phyloP scores from a whole-genome alignment of 2,329 filamentous ascomycete species.

The Alternaria angustiovoidea region DNA sequence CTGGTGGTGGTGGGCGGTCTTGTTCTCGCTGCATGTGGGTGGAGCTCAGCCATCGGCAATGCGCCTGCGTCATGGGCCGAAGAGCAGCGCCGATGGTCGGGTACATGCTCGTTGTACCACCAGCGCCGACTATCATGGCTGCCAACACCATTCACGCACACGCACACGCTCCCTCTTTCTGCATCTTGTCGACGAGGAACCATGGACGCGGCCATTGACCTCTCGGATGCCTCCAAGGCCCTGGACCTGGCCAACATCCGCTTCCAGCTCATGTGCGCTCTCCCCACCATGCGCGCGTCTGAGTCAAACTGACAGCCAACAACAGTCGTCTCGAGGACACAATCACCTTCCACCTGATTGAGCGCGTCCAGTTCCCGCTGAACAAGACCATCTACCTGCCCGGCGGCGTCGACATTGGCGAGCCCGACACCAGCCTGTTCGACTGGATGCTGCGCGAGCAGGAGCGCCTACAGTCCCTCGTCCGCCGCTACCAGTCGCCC shows the following conservation, averaged over 20 bases:
- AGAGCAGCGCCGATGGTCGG: conserved; percentile 22
- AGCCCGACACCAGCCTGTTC: conserved; percentile 78
- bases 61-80: conserved; percentile 34
- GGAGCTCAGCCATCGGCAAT: conserved; percentile 19
- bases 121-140: conserved; percentile 14
- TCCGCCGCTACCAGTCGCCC: conserved; percentile 93
- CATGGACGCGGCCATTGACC: conserved; percentile 92
- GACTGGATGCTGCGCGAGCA: conserved; percentile 94
- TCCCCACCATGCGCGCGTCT: background rate
- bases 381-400: conserved; percentile 87
- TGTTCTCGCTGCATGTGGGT: background rate
- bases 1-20: conserved; percentile 2
- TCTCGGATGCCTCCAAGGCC: conserved; percentile 83
- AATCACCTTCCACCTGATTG: conserved; percentile 95
- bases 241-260: conserved; percentile 91
- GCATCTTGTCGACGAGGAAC: conserved; percentile 17
- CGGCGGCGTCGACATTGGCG: conserved; percentile 80
- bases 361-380: conserved; percentile 95
- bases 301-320: conserved; percentile 21
- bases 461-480: conserved; percentile 88
- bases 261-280: conserved; percentile 84
- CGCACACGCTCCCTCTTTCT: background rate
- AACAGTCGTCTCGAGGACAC: conserved; percentile 92
- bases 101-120: background rate
- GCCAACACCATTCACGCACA: conserved; percentile 12